Evolutionary conservation across 352 stramenopile species (phyloP).

Genomic region (Globisporangium abappressorium): DNA sequence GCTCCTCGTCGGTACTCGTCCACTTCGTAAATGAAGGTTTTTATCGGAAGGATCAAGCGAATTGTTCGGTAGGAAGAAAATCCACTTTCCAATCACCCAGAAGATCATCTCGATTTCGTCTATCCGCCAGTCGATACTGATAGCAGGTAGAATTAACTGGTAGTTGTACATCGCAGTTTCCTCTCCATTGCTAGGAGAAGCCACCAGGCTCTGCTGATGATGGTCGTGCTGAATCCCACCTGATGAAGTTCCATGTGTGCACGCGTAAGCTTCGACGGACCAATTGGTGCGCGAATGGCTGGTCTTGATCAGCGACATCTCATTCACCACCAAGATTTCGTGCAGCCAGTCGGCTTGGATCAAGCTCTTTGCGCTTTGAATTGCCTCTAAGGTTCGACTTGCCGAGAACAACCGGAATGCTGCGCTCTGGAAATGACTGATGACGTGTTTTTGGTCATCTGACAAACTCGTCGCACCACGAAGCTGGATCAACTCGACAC

Average conservation of each 20-base stretch:
- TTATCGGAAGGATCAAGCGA: conserved; percentile 18
- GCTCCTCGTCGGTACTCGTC: conserved; percentile 22
- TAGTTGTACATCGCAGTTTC: conserved; percentile 76
- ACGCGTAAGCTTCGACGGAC: conserved; percentile 43
- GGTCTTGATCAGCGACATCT: conserved; percentile 32
- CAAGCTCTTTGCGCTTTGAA: conserved; percentile 30
- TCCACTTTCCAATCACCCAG: conserved; percentile 78
- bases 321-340: conserved; percentile 39
- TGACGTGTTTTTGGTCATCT: conserved; percentile 30
- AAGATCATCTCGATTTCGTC: conserved; percentile 59
- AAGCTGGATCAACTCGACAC: conserved; percentile 37
- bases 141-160: conserved; percentile 38
- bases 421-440: conserved; percentile 31
- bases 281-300: conserved; percentile 54
- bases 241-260: conserved; percentile 25
- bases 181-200: conserved; percentile 13
- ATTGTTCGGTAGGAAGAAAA: conserved; percentile 61
- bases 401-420: conserved; percentile 38
- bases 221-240: conserved; percentile 15
- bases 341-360: conserved; percentile 26
- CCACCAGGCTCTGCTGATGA: conserved; percentile 21
- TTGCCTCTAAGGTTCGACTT: conserved; percentile 21
- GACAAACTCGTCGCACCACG: conserved; percentile 25
- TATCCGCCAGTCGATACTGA: conserved; percentile 49
- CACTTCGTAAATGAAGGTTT: conserved; percentile 28